Evolutionary conservation across 495 filamentous ascomycete genomes (phyloP).

Genomic region (Xylaria longipes): DNA sequence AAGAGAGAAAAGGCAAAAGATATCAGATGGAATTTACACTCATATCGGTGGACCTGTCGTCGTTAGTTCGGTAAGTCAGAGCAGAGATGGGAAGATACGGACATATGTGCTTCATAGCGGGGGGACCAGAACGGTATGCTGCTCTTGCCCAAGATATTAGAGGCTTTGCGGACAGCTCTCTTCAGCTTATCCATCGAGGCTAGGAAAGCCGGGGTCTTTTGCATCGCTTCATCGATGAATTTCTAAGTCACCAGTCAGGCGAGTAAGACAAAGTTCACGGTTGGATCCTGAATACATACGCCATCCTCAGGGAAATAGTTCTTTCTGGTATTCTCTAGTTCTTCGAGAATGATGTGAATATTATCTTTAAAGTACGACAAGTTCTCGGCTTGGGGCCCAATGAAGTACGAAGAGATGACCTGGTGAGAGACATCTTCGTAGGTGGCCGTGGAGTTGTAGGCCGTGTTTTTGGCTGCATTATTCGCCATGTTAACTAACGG

Average conservation of each 20-base stretch:
- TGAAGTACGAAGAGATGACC: constrained; percentile 49
- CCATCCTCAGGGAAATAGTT: constrained; percentile 42
- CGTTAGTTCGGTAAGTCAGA: constrained; percentile 35
- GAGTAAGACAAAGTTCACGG: background rate
- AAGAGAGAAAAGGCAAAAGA: background rate
- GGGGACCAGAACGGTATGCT: constrained; percentile 55
- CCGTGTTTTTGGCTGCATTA: constrained; percentile 16
- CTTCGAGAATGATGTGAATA: constrained; percentile 44
- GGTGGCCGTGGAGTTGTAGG: constrained; percentile 6
- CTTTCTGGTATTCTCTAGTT: constrained; percentile 40
- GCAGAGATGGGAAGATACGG: background rate
- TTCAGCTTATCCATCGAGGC: constrained; percentile 36
- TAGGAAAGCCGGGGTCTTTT: constrained; percentile 38
- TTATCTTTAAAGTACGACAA: constrained; percentile 45
- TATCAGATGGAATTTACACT: constrained; percentile 7
- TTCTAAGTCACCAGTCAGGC: constrained; percentile 24
- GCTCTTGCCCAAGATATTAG: constrained; percentile 39
- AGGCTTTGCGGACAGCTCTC: constrained; percentile 32
- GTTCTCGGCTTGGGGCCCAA: constrained; percentile 53
- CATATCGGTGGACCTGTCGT: constrained; percentile 26
- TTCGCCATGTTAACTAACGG: background rate
- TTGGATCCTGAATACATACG: constrained; percentile 19
- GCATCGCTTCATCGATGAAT: constrained; percentile 43
- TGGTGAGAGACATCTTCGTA: constrained; percentile 38
- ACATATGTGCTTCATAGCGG: constrained; percentile 56